Evolutionary conservation across 163 green algal genomes (phyloP), one percentile per base, ranked within the genome.

Genomic region (Chlorella variabilis): DNA sequence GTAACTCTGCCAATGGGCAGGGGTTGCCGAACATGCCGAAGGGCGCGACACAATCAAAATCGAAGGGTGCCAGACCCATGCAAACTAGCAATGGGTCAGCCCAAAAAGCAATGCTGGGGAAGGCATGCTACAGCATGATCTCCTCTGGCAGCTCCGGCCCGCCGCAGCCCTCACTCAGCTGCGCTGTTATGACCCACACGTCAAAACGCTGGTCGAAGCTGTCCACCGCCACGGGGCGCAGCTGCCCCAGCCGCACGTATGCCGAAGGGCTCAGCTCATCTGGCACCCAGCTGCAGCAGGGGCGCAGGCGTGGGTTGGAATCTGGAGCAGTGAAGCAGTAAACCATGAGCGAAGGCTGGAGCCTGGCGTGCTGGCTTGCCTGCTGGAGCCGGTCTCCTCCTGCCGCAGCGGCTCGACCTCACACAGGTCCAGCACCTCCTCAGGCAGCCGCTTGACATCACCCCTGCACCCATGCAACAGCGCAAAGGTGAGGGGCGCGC

Each of bases 391-490:
- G 9, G 77, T 7, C 39, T 87, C 87, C 56, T 92, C 80, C 73
- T 90, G 87, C 33, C 87, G 65, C 71, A 92, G 75, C 5, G 89
- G 85, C 80, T 92, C 89, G 17, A 92, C 75, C 67, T 92, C 89
- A 66, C 89, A 92, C 58, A 92, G 77, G 56, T 85, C 83, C 69
- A 92, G 77, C 23, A 71, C 66, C 15, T 88, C 83, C 11, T 45
- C 23, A 6, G 89, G 87, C 54, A 92, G 81, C 51, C 61, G 85
- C 31, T 34, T 42, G 4, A 75, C 87, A 59, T 92, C 86, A 21
- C 62, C 74, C 38, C 81, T 70, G 78, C 56, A 74, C 38, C 29
- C 7, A 18, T 31, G 33, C 6, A 33, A n/a, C n/a, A n/a, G n/a
- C n/a, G n/a, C n/a, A n/a, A n/a, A n/a, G n/a, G n/a, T n/a, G n/a